Evolutionary conservation across 208 protist genomes (phyloP).

Genomic region (Blastocrithidia nonstop): DNA sequence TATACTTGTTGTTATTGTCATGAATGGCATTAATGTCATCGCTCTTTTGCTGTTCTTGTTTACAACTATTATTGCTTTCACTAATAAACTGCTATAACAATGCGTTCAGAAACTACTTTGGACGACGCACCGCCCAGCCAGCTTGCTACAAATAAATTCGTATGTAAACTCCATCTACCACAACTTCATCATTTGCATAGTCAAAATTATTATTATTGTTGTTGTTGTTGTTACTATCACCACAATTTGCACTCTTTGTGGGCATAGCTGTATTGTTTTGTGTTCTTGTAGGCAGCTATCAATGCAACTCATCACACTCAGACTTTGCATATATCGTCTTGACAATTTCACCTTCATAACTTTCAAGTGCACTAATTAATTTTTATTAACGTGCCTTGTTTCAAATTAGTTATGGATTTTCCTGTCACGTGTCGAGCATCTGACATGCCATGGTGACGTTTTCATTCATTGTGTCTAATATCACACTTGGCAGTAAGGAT

Average conservation of each 20-base stretch:
- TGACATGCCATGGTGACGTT: constrained; percentile 48
- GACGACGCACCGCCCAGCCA: constrained; percentile 67
- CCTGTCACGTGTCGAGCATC: constrained; percentile 75
- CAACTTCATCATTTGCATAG: constrained; percentile 27
- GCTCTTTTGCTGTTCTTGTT: no score
- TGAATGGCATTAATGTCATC: no score
- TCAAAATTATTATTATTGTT: not conserved
- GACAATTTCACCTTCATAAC: constrained; percentile 16
- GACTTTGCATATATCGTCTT: no score
- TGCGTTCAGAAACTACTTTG: constrained; percentile 60
- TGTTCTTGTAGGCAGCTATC: no score
- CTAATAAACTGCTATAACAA: constrained; percentile 46
- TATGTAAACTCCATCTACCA: constrained; percentile 76
- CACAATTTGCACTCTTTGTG: not conserved
- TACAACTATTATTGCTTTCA: no score
- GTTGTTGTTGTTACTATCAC: not conserved
- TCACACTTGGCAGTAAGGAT: constrained; percentile 74
- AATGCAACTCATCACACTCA: constrained; percentile 14
- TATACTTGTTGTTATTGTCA: no score
- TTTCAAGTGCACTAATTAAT: constrained; percentile 16
- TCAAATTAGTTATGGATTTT: constrained; percentile 92
- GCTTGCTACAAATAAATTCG: constrained; percentile 54
- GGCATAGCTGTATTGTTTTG: constrained; percentile 4
- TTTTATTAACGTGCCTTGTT: constrained; percentile 41
- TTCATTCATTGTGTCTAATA: constrained; percentile 86